A percentile compares a stretch with the other conserved stretches of the same genome.
Conservation (phyloP, 306 rosid genomes). For the Rosa lucieae region DNA sequence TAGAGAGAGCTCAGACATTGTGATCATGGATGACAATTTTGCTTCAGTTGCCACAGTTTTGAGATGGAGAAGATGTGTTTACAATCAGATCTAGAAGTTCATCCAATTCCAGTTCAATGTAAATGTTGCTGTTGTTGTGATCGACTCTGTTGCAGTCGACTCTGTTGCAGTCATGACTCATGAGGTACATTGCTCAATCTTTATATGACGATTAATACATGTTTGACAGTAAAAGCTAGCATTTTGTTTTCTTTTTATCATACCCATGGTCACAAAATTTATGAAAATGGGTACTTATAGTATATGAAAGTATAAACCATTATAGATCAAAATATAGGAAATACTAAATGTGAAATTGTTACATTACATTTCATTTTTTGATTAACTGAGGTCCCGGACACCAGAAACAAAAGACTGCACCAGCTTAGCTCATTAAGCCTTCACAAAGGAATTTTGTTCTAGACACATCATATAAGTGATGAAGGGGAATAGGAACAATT, state of each 20-base stretch:
- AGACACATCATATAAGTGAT: not conserved
- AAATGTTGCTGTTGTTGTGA: conserved; percentile 22
- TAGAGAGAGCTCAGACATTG: conserved; percentile 29
- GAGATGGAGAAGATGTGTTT: conserved; percentile 34
- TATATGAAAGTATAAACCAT: not conserved
- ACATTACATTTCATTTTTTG: not conserved
- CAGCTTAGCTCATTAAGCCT: not conserved
- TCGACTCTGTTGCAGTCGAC: conserved; percentile 29
- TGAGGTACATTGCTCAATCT: not conserved
- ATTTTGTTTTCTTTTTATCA: no score
- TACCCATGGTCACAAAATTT: no score
- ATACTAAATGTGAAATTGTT: no score
- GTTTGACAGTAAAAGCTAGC: not conserved
- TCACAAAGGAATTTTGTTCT: not conserved
- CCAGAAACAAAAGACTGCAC: not conserved
- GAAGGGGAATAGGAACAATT: not conserved
- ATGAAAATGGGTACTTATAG: no score
- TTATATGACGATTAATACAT: not conserved
- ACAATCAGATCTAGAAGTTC: conserved; percentile 26
- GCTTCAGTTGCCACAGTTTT: conserved; percentile 21
- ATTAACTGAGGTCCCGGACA: not conserved
- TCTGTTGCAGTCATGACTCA: conserved; percentile 17
- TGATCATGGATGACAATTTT: conserved; percentile 35
- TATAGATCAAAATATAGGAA: not conserved
- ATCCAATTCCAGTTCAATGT: conserved; percentile 32